Conservation (phyloP, 78 protist species). For the Ministeria vibrans region DNA sequence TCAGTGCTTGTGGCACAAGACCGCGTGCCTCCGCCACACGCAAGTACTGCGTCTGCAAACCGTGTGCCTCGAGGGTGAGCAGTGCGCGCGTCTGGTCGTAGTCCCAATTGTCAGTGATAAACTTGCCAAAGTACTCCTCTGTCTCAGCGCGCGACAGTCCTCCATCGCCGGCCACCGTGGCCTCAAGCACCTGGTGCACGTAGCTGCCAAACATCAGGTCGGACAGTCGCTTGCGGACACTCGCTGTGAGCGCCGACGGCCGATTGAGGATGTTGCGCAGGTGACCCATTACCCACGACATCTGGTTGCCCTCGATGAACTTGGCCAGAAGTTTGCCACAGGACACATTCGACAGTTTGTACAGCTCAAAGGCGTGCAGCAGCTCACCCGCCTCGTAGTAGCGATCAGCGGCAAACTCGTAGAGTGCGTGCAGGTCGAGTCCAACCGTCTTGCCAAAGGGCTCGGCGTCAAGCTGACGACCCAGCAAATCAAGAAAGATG, state of each 20-base stretch:
- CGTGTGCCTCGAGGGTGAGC: neutral
- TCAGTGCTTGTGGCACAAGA: neutral
- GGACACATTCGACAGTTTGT: neutral
- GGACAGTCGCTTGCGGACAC: neutral
- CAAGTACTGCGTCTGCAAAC: neutral
- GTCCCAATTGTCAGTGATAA: neutral
- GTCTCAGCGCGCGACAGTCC: neutral
- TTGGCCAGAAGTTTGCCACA: neutral
- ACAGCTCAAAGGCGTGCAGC: neutral
- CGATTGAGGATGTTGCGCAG: neutral
- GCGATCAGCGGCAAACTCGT: neutral
- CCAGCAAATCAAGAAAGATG: neutral
- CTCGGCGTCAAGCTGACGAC: neutral
- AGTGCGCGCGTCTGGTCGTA: neutral
- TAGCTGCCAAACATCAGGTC: neutral
- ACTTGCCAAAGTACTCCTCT: neutral
- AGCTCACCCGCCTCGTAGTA: neutral
- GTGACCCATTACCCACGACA: neutral
- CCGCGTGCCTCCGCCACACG: neutral
- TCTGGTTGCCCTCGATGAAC: neutral
- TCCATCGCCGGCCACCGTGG: neutral
- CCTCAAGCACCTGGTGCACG: neutral
- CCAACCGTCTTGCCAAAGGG: neutral
- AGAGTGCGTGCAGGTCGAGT: neutral
- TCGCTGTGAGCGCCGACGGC: neutral